These are phyloP conservation scores for Dispira simplex DNA, from an alignment of 192 early-diverging fungal genomes.

Conservation along the genomic window DNA sequence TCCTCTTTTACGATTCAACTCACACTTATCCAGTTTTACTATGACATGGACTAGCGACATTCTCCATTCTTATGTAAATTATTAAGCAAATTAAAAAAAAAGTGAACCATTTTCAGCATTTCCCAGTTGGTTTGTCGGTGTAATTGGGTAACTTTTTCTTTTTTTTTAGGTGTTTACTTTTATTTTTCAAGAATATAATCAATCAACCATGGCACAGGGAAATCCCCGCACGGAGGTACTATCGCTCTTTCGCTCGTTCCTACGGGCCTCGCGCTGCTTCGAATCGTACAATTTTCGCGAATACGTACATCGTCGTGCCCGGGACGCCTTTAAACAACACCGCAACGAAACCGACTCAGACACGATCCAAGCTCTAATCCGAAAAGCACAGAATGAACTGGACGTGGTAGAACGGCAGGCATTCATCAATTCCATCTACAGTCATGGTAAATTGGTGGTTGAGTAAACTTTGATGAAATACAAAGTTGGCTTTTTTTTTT, in stretches of 20 bases:
- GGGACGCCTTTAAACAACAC: conserved; percentile 62
- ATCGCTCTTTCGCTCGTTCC: conserved; percentile 57
- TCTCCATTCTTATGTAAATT: too few relatives aligned
- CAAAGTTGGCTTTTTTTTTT: too few relatives aligned
- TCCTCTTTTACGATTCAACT: too few relatives aligned
- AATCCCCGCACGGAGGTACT: conserved; percentile 39
- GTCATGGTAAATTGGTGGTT: conserved; percentile 48
- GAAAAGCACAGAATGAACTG: conserved; percentile 48
- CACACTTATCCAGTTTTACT: too few relatives aligned
- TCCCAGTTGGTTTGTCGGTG: too few relatives aligned
- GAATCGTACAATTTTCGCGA: conserved; percentile 78
- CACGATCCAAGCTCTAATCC: conserved; percentile 32
- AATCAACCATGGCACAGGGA: too few relatives aligned
- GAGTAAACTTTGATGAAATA: conserved; percentile 34
- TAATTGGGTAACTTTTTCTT: too few relatives aligned
- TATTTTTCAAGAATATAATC: too few relatives aligned
- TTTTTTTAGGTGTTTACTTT: too few relatives aligned
- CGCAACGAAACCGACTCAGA: conserved; percentile 34
- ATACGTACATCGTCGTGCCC: conserved; percentile 64
- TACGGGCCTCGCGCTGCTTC: conserved; percentile 57
- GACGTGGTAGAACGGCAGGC: conserved; percentile 63
- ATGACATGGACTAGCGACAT: too few relatives aligned
- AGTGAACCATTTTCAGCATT: too few relatives aligned
- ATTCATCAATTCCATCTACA: conserved; percentile 55
- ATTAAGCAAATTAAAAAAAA: too few relatives aligned